Conservation (phyloP, 129 eudicot species). For the Rutidosis leptorrhynchoides region DNA sequence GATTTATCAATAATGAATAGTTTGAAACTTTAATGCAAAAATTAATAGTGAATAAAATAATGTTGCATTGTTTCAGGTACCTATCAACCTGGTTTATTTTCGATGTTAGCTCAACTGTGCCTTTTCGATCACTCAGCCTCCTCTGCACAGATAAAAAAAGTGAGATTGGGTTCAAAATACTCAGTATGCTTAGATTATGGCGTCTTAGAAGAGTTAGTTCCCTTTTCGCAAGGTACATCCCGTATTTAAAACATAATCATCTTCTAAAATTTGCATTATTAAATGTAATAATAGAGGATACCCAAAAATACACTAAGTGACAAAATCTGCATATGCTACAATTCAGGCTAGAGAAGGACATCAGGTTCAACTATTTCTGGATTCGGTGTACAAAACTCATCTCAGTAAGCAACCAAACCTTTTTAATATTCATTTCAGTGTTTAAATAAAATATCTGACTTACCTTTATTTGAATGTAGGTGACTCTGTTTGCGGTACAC, state of each 20-base stretch:
- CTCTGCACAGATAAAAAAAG: slow-evolving; percentile 68
- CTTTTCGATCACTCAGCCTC: slow-evolving; percentile 68
- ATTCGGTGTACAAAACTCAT: slow-evolving; percentile 81
- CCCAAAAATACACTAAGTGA: slow-evolving; percentile 24
- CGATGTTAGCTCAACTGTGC: slow-evolving; percentile 86
- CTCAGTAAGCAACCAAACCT: slow-evolving; percentile 50
- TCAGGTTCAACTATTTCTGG: slow-evolving; percentile 91
- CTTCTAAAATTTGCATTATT: slow-evolving; percentile 14
- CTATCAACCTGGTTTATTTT: slow-evolving; percentile 85
- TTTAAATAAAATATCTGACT: slow-evolving; percentile 7
- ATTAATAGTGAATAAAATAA: slow-evolving; percentile 5
- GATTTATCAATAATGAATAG: neutral
- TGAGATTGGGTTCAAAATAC: slow-evolving; percentile 61
- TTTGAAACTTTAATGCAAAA: neutral
- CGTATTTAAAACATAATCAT: slow-evolving; percentile 5
- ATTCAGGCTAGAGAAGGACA: slow-evolving; percentile 96
- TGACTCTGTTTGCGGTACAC: slow-evolving; percentile 87
- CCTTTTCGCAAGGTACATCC: slow-evolving; percentile 77
- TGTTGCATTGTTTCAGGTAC: slow-evolving; percentile 59
- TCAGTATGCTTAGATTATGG: slow-evolving; percentile 95
- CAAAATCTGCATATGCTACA: slow-evolving; percentile 27
- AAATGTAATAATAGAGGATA: slow-evolving; percentile 17
- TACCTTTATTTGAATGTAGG: slow-evolving; percentile 42
- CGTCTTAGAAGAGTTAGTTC: slow-evolving; percentile 96
- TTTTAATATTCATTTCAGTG: neutral